Evolutionary conservation across 2,329 filamentous ascomycete species (phyloP).

Genomic region (Didymella segeticola): DNA sequence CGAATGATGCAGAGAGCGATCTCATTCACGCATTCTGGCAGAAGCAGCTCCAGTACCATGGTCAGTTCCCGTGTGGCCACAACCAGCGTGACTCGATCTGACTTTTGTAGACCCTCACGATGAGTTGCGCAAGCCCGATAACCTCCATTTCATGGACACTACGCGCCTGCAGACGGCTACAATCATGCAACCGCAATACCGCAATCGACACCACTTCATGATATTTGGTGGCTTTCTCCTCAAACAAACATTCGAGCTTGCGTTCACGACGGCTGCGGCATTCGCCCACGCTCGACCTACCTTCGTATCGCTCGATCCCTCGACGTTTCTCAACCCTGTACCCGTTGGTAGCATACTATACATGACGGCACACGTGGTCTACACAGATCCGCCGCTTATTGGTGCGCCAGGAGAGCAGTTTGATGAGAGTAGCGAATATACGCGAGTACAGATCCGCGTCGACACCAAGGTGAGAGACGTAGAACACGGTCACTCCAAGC

Average conservation of each 20-base stretch:
- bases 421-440: slow-evolving; percentile 54
- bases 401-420: slow-evolving; percentile 45
- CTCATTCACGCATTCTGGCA: slow-evolving; percentile 78
- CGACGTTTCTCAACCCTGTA: slow-evolving; percentile 76
- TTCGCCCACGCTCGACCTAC: slow-evolving; percentile 73
- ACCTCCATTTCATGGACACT: slow-evolving; percentile 68
- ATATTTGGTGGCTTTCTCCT: slow-evolving; percentile 79
- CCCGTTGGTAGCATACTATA: slow-evolving; percentile 78
- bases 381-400: slow-evolving; percentile 68
- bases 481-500: slow-evolving; percentile 70
- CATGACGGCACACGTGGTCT: slow-evolving; percentile 73
- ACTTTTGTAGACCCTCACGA: slow-evolving; percentile 59
- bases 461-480: slow-evolving; percentile 76
- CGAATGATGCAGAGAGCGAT: slow-evolving; percentile 73
- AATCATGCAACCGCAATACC: slow-evolving; percentile 78
- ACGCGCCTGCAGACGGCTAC: slow-evolving; percentile 69
- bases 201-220: slow-evolving; percentile 76
- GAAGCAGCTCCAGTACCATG: slow-evolving; percentile 68
- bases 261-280: slow-evolving; percentile 75
- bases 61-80: slow-evolving; percentile 38
- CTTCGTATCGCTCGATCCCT: slow-evolving; percentile 75
- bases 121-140: slow-evolving; percentile 60
- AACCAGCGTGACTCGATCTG: not conserved
- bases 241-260: slow-evolving; percentile 77
- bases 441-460: slow-evolving; percentile 72